These are phyloP conservation scores for Articulospora tetracladia DNA, from an alignment of 495 filamentous ascomycete genomes.

Conservation along the genomic window DNA sequence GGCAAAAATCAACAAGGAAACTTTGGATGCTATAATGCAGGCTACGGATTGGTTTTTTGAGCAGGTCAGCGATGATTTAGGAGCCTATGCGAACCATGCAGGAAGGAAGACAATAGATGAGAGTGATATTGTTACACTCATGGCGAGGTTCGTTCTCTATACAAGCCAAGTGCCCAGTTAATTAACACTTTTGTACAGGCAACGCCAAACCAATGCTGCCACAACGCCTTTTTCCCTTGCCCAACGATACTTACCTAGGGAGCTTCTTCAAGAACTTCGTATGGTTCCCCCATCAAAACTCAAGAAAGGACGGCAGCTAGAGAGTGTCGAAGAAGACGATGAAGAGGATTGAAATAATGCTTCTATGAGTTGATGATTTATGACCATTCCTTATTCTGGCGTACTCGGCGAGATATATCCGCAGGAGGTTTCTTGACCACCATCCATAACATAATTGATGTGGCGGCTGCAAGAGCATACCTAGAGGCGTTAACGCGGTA, in stretches of 20 bases:
- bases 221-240: slow-evolving; percentile 80
- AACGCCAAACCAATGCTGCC: slow-evolving; percentile 68
- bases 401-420: slow-evolving; percentile 67
- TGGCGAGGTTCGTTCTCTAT: slow-evolving; percentile 60
- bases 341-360: slow-evolving; percentile 15
- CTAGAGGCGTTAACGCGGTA: slow-evolving; percentile 36
- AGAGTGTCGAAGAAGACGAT: slow-evolving; percentile 35
- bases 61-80: slow-evolving; percentile 74
- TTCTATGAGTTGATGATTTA: slow-evolving; percentile 20
- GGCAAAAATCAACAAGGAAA: slow-evolving; percentile 65
- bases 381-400: slow-evolving; percentile 79
- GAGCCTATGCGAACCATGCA: slow-evolving; percentile 75
- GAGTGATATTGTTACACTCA: slow-evolving; percentile 72
- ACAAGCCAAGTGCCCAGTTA: slow-evolving; percentile 27
- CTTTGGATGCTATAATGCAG: slow-evolving; percentile 67
- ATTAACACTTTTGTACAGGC: slow-evolving; percentile 49
- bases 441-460: slow-evolving; percentile 93
- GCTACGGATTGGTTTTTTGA: slow-evolving; percentile 89
- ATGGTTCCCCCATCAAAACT: slow-evolving; percentile 54
- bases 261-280: slow-evolving; percentile 76
- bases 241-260: slow-evolving; percentile 74
- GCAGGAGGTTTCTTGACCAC: slow-evolving; percentile 79
- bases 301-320: slow-evolving; percentile 28
- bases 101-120: slow-evolving; percentile 83
- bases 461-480: slow-evolving; percentile 85